These are phyloP conservation scores for Striga asiatica DNA, from an alignment of 257 asterid species.

Conservation along the genomic window DNA sequence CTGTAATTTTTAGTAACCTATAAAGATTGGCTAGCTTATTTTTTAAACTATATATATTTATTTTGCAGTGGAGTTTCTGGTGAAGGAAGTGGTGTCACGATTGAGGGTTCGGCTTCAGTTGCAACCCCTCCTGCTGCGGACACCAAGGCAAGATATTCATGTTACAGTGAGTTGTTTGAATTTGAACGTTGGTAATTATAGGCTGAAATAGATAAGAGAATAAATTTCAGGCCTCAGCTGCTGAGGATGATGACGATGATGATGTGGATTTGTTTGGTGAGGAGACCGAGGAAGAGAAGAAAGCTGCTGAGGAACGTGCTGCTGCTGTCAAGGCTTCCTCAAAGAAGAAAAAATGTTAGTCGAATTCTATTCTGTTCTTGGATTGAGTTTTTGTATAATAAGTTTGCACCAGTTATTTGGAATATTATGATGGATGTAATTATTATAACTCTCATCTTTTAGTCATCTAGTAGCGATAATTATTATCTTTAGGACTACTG, in stretches of 20 bases:
- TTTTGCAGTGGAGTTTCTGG: constrained; percentile 48
- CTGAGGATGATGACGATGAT: constrained; percentile 67
- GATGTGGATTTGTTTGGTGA: constrained; percentile 92
- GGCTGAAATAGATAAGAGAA: too few species aligned
- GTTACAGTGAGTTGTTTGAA: too few species aligned
- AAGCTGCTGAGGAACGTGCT: constrained; percentile 83
- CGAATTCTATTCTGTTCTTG: not conserved
- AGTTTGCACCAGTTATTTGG: too few species aligned
- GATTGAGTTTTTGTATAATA: too few species aligned
- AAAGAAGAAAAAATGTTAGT: constrained; percentile 87
- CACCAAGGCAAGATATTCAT: constrained; percentile 33
- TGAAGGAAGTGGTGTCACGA: constrained; percentile 44
- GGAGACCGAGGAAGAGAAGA: constrained; percentile 96
- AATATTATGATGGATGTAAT: too few species aligned
- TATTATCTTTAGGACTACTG: too few species aligned
- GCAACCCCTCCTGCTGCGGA: constrained; percentile 54
- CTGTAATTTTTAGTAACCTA: too few species aligned
- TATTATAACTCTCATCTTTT: too few species aligned
- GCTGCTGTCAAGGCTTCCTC: constrained; percentile 77
- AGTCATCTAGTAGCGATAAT: too few species aligned
- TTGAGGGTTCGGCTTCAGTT: constrained; percentile 50
- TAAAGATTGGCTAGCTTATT: too few species aligned
- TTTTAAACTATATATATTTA: too few species aligned
- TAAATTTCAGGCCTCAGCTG: constrained; percentile 48
- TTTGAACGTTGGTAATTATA: too few species aligned